Base-by-base conservation (phyloP, 192 early-diverging fungal species). In the Oehlia diaphana region DNA sequence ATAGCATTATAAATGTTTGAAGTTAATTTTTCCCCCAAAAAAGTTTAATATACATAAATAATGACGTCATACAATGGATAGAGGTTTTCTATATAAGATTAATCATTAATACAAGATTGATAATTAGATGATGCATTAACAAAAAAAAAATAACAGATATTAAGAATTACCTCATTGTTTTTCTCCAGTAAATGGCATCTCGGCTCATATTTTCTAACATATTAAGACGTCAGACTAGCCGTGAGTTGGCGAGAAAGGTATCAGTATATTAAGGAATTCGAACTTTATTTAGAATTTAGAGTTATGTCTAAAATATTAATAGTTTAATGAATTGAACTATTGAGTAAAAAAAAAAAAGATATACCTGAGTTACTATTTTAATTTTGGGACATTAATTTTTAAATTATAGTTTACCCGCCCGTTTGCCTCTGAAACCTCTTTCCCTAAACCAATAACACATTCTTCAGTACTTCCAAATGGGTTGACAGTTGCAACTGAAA, bases 401-500 rank as follows among this genome's bases (percentile, higher is more conserved):
- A 14, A 26, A n/a, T 9, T 74, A 1, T 81, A 88, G 90, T 81
- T 83, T 79, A 63, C 83, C 37, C 87, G 87, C 53, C 83, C 89
- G 72, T 82, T 89, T 83, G 90, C 89, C 63, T 85, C 88, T 62
- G 84, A 84, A 75, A 81, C 84, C 58, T 78, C 82, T 49, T 67
- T 81, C 23, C 65, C 79, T 37, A 73, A 81, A 64, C 79, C 88
- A 42, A 82, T 82, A 63, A 93, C 93, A 53, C 89, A 91, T 77
- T 89, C 92, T 77, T 92, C 94, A 35, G 82, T 88, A 13, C 86
- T 95, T 76, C 83, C 89, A 70, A 96, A 95, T 82, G 95, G 95
- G 19, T 90, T 96, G 66, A 95, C 93, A 44, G 83, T 96, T 33
- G 95, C 95, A 14, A 93, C 95, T 39, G 95, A 96, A 84, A 80